Conservation (phyloP, 2,329 filamentous ascomycete species). For the Sporothrix pallida region DNA sequence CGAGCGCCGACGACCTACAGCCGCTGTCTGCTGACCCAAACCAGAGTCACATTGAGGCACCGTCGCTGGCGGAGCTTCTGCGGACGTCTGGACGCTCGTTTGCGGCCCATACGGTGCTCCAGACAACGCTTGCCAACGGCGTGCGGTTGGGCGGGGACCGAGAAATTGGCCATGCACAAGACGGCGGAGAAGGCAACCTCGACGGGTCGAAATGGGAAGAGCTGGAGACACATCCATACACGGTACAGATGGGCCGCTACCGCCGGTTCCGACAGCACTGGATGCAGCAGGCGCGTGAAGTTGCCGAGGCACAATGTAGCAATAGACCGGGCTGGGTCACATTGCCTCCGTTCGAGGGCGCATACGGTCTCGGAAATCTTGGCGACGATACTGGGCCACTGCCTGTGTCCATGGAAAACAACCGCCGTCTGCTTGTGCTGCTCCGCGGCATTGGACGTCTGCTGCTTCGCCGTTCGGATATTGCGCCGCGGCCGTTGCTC, state of each 20-base stretch:
- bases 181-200: not conserved
- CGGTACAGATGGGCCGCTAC: conserved; percentile 34
- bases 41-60: not conserved
- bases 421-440: conserved; percentile 42
- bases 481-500: conserved; percentile 44
- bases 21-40: not conserved
- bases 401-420: conserved; percentile 40
- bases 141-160: not conserved
- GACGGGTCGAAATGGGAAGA: not conserved
- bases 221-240: conserved; percentile 36
- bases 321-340: conserved; percentile 32
- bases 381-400: conserved; percentile 33
- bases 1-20: not conserved
- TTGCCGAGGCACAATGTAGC: conserved; percentile 20
- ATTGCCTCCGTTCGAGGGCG: conserved; percentile 39
- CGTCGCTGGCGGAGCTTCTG: conserved; percentile 13
- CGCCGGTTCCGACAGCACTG: conserved; percentile 33
- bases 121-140: not conserved
- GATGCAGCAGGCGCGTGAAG: conserved; percentile 36
- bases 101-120: not conserved
- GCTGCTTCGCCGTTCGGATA: conserved; percentile 39
- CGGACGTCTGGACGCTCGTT: conserved; percentile 27
- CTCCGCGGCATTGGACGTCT: conserved; percentile 40
- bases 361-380: conserved; percentile 24
- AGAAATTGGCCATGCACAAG: not conserved